These are phyloP conservation scores for Juglanconis juglandina DNA, from an alignment of 2,329 filamentous ascomycete species.

Conservation along the genomic window DNA sequence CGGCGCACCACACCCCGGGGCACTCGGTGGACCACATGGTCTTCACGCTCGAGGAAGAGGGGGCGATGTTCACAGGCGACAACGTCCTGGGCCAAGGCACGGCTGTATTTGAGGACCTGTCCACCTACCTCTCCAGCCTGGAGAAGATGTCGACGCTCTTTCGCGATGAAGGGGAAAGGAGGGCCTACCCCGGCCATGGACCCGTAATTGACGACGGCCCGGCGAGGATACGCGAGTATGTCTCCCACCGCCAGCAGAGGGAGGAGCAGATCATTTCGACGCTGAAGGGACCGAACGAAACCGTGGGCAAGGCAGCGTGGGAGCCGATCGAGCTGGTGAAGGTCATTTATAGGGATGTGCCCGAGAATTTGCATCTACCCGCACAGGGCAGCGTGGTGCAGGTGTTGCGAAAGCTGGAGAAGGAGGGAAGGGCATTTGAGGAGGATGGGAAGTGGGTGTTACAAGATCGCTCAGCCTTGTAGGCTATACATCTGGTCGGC, in stretches of 20 bases:
- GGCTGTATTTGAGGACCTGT: conserved; percentile 67
- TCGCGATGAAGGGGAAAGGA: conserved; percentile 34
- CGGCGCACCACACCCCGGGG: conserved; percentile 63
- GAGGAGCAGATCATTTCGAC: conserved; percentile 74
- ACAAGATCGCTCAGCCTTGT: conserved; percentile 41
- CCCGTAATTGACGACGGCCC: conserved; percentile 70
- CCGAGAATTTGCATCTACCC: conserved; percentile 69
- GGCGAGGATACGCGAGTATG: conserved; percentile 75
- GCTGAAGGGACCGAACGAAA: conserved; percentile 40
- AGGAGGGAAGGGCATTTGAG: conserved; percentile 63
- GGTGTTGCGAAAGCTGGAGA: conserved; percentile 74
- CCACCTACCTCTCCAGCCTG: conserved; percentile 58
- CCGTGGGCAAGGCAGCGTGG: conserved; percentile 45
- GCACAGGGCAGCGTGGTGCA: conserved; percentile 74
- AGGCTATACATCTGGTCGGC: conserved; percentile 3
- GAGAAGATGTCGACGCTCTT: conserved; percentile 59
- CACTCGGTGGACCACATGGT: conserved; percentile 70
- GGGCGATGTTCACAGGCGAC: conserved; percentile 68
- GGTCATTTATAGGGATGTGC: conserved; percentile 77
- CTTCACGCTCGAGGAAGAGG: conserved; percentile 58
- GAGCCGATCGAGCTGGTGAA: conserved; percentile 80
- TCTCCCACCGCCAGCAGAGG: conserved; percentile 72
- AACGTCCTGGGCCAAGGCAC: conserved; percentile 73
- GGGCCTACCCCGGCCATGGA: conserved; percentile 86
- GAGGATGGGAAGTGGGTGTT: conserved; percentile 40